A percentile compares a stretch with the other conserved stretches of the same genome.
phyloP scores from a whole-genome alignment of 2,329 filamentous ascomycete species.

The Colletotrichum sp. region DNA sequence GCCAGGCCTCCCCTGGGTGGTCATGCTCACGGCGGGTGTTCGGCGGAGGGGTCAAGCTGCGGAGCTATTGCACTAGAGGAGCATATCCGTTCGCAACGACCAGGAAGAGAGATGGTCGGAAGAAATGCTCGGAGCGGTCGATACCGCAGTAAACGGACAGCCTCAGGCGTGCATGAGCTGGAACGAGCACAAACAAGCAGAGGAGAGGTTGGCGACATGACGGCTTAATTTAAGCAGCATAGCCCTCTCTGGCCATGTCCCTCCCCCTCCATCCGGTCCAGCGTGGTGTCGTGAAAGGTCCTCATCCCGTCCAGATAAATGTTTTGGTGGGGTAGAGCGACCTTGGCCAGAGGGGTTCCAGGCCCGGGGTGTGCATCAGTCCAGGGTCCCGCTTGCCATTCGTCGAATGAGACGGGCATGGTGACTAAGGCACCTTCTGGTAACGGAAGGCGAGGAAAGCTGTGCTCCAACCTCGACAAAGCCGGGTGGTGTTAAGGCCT shows the following conservation, averaged over 20 bases:
- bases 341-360: neutral
- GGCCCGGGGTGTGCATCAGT: neutral
- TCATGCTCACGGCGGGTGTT: neutral
- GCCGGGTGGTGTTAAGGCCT: neutral
- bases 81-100: neutral
- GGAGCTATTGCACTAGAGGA: neutral
- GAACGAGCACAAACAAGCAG: neutral
- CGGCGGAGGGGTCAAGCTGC: neutral
- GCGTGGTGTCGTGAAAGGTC: neutral
- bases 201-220: neutral
- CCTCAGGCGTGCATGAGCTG: neutral
- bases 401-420: neutral
- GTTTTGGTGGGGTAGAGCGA: neutral
- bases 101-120: neutral
- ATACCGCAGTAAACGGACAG: neutral
- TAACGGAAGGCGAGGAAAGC: neutral
- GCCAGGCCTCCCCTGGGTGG: neutral
- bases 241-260: neutral
- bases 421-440: neutral
- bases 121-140: neutral
- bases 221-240: neutral
- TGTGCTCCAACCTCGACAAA: neutral
- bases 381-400: neutral
- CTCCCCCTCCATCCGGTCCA: neutral
- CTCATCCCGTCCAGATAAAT: neutral